Conservation (phyloP, 2,329 filamentous ascomycete species). For the Ceratocystiopsis brevicomis region DNA sequence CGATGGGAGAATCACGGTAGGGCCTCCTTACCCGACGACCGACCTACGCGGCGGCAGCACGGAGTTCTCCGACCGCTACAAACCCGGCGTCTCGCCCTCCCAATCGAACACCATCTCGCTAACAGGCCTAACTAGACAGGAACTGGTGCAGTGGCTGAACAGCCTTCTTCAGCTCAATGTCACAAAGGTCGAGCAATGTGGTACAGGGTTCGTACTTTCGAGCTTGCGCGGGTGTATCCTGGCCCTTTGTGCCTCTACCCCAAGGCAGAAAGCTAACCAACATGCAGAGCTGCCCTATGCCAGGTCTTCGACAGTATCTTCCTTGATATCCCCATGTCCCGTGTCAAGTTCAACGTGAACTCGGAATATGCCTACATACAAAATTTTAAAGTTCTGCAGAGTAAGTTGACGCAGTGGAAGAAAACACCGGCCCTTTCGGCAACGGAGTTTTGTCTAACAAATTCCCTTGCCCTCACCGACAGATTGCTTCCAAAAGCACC, state of each 20-base stretch:
- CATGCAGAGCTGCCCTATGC: conserved; percentile 71
- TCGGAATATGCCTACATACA: conserved; percentile 93
- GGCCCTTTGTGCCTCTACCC: not conserved
- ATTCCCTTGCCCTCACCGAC: conserved; percentile 6
- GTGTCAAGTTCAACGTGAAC: conserved; percentile 97
- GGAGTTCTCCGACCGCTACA: too few relatives aligned
- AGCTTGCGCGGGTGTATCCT: not conserved
- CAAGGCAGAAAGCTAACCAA: conserved; percentile 16
- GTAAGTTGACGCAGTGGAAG: conserved; percentile 31
- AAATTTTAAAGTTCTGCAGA: conserved; percentile 96
- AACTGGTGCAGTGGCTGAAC: conserved; percentile 92
- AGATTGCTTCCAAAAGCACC: conserved; percentile 74
- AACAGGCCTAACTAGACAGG: conserved; percentile 48
- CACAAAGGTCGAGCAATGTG: conserved; percentile 69
- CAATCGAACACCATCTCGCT: too few relatives aligned
- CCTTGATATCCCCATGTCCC: conserved; percentile 81
- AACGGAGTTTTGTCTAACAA: not conserved
- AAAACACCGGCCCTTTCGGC: too few relatives aligned
- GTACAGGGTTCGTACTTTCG: conserved; percentile 5
- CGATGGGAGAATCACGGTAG: too few relatives aligned
- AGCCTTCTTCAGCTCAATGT: conserved; percentile 95
- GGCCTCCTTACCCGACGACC: too few relatives aligned
- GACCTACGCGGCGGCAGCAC: too few relatives aligned
- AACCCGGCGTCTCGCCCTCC: too few relatives aligned
- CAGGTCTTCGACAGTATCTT: conserved; percentile 98